Percentiles rank a stretch among this genome's conserved stretches.
Conservation (phyloP, 306 rosid genomes). For the Gastrolobium villosum region DNA sequence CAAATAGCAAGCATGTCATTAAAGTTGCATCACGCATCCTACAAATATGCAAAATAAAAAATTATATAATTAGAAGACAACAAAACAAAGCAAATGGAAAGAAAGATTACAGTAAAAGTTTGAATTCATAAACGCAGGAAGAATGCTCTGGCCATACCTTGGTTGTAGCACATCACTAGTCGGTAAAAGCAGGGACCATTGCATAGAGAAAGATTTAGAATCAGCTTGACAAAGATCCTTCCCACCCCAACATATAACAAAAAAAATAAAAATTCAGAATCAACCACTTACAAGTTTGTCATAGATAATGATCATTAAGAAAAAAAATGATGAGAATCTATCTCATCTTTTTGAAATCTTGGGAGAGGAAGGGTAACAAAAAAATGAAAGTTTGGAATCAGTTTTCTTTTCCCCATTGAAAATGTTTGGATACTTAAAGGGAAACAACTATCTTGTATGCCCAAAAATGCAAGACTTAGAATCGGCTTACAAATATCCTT, state of each 20-base stretch:
- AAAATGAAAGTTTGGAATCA: background rate
- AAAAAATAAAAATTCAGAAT: background rate
- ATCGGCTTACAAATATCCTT: too few species aligned
- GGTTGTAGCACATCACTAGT: conserved; percentile 82
- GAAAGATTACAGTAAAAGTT: conserved; percentile 25
- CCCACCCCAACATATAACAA: conserved; percentile 39
- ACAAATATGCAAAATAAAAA: conserved; percentile 45
- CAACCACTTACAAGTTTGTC: conserved; percentile 12
- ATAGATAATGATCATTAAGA: background rate
- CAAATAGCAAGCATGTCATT: conserved; percentile 89
- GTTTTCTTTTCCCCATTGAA: background rate
- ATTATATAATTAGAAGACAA: conserved; percentile 37
- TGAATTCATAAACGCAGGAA: conserved; percentile 20
- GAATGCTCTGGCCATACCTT: conserved; percentile 60
- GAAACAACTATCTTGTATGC: too few species aligned
- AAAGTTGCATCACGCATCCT: conserved; percentile 92
- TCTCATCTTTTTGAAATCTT: conserved; percentile 5
- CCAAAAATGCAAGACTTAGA: too few species aligned
- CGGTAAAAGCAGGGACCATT: conserved; percentile 93
- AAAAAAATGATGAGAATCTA: background rate
- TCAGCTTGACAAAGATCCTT: conserved; percentile 97
- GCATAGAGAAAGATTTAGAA: conserved; percentile 82
- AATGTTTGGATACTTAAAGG: conserved; percentile 13
- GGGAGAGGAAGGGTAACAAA: background rate
- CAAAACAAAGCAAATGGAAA: conserved; percentile 35